A percentile compares a stretch with the other conserved stretches of the same genome.
Conservation (phyloP, 2,329 filamentous ascomycete species). For the Nemania abortiva region DNA sequence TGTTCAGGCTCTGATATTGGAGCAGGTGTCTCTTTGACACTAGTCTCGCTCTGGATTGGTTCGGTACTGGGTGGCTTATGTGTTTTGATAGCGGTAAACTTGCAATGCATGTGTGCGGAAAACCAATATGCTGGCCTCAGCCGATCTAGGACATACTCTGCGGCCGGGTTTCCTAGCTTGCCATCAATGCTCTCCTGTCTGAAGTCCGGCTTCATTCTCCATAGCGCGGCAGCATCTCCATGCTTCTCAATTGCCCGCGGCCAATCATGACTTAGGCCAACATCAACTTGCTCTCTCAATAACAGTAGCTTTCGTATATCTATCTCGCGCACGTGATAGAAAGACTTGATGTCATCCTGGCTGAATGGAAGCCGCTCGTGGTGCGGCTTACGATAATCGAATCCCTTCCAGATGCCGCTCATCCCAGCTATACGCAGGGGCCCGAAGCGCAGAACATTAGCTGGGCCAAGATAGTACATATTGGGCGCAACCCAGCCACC, state of each 20-base stretch:
- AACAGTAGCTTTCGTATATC: slow-evolving; percentile 92
- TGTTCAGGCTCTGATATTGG: slow-evolving; percentile 25
- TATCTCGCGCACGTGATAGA: slow-evolving; percentile 90
- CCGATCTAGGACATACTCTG: slow-evolving; percentile 82
- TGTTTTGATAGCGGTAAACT: slow-evolving; percentile 78
- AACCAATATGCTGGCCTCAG: slow-evolving; percentile 91
- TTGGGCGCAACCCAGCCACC: slow-evolving; percentile 97
- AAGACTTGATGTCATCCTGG: slow-evolving; percentile 78
- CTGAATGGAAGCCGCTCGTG: slow-evolving; percentile 89
- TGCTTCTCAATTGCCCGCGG: slow-evolving; percentile 83
- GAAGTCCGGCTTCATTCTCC: slow-evolving; percentile 80
- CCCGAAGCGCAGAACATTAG: slow-evolving; percentile 87
- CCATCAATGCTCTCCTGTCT: slow-evolving; percentile 80
- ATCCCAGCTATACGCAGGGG: slow-evolving; percentile 88
- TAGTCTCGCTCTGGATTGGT: slow-evolving; percentile 12
- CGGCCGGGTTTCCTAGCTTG: slow-evolving; percentile 82
- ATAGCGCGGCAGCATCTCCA: slow-evolving; percentile 77
- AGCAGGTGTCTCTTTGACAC: slow-evolving; percentile 17
- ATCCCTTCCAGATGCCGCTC: slow-evolving; percentile 95
- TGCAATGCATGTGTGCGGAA: slow-evolving; percentile 91
- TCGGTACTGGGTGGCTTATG: slow-evolving; percentile 56
- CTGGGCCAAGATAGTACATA: slow-evolving; percentile 96
- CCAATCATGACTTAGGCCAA: slow-evolving; percentile 97
- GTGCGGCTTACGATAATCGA: slow-evolving; percentile 86
- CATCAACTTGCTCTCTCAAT: slow-evolving; percentile 86